Evolutionary conservation across 2,329 filamentous ascomycete species (phyloP).

Genomic region (Graphilbum fragrans): DNA sequence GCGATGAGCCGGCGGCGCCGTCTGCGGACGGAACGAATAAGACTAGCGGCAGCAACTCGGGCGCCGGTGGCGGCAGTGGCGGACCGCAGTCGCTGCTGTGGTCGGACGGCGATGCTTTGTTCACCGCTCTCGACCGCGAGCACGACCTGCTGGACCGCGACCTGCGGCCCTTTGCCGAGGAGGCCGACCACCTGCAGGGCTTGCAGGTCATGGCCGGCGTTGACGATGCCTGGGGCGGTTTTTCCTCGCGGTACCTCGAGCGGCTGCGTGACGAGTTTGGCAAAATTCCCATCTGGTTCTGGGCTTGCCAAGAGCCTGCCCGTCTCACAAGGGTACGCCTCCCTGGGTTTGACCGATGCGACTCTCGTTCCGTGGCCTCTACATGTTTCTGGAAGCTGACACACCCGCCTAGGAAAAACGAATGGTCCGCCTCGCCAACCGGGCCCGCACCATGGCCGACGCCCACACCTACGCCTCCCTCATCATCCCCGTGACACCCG

Average conservation of each 20-base stretch:
- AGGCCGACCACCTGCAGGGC: conserved; percentile 85
- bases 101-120: conserved; percentile 63
- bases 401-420: conserved; percentile 52
- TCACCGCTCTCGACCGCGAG: conserved; percentile 59
- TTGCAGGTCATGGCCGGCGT: conserved; percentile 63
- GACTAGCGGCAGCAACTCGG: neutral
- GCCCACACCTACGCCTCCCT: conserved; percentile 62
- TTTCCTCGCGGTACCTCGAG: conserved; percentile 61
- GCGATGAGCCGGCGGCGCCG: conserved; percentile 6
- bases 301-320: conserved; percentile 59
- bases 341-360: no score
- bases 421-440: conserved; percentile 56
- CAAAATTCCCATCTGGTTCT: conserved; percentile 77
- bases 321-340: conserved; percentile 38
- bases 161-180: conserved; percentile 75
- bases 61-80: neutral
- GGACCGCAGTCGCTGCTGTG: conserved; percentile 28
- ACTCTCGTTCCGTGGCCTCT: no score
- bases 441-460: conserved; percentile 57
- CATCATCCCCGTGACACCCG: conserved; percentile 61
- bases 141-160: conserved; percentile 87
- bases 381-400: no score
- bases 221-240: conserved; percentile 75
- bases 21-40: neutral
- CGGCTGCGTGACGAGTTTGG: conserved; percentile 80